Evolutionary conservation across 2,329 filamentous ascomycete species (phyloP).

Genomic region (Cytospora leucostoma): DNA sequence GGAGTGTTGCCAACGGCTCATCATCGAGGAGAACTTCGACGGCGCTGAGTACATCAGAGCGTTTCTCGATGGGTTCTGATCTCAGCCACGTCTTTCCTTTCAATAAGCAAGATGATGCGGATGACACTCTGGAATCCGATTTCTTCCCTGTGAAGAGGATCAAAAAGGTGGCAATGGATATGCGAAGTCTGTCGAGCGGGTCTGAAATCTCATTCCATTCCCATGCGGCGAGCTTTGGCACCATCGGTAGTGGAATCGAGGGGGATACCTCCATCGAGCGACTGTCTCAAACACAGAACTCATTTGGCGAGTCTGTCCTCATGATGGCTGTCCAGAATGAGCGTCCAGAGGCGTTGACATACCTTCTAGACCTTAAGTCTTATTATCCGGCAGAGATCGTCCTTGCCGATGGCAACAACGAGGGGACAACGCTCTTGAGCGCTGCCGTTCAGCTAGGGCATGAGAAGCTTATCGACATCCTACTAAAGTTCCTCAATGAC

Average conservation of each 20-base stretch:
- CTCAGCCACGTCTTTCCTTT: constrained; percentile 92
- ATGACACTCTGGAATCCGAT: constrained; percentile 35
- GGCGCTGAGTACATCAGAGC: constrained; percentile 47
- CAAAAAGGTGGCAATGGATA: constrained; percentile 88
- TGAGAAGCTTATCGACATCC: constrained; percentile 69
- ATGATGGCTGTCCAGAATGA: constrained; percentile 84
- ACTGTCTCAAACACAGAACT: constrained; percentile 69
- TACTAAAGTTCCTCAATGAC: constrained; percentile 70
- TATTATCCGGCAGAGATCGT: constrained; percentile 73
- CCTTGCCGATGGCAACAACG: constrained; percentile 82
- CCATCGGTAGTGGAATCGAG: constrained; percentile 71
- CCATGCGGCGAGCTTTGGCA: constrained; percentile 74
- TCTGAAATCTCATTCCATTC: constrained; percentile 85
- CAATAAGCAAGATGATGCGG: constrained; percentile 58
- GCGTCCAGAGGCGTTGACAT: constrained; percentile 71
- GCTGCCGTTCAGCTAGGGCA: constrained; percentile 87
- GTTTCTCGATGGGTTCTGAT: constrained; percentile 57
- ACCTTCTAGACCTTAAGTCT: constrained; percentile 74
- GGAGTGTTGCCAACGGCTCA: constrained; percentile 49
- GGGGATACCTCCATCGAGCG: constrained; percentile 84
- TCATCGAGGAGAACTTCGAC: constrained; percentile 40
- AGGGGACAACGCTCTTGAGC: constrained; percentile 85
- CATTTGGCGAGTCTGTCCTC: constrained; percentile 76
- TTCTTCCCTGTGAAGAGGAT: constrained; percentile 51
- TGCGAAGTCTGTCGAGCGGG: constrained; percentile 81